Base-by-base conservation (phyloP, 306 rosid species). In the Fagus crenata region DNA sequence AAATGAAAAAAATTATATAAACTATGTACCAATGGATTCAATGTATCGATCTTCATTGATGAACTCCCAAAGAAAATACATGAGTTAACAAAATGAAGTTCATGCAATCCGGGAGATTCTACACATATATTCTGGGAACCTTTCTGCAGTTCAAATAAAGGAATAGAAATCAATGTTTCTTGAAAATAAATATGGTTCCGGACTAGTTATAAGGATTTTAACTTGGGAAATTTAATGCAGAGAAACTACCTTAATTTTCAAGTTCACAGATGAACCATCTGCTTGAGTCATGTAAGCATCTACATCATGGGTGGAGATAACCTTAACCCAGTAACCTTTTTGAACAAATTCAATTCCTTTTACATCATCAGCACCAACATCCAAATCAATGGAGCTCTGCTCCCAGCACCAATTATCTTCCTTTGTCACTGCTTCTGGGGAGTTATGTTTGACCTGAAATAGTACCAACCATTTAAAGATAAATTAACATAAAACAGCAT, bases 361-460 rank as follows among this genome's bases (percentile, higher is more conserved):
- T 2, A 92, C 77, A 78, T 89, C 97, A 63, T 91, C 97, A 51
- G 86, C 89, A 56, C 98, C 98, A 83, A 89, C 86, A 80, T 86
- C 87, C 73, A 92, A 81, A 77, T 92, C 91, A 73, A 91, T 69
- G 77, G 72, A 87, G 86, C 86, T 91, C 76, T 81, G 86, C 80
- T 91, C 89, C 99, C 99, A 96, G 89, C 99, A 96, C 99, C 99
- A 96, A 74, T 87, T 87, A 86, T 96, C 98, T 85, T 89, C 80
- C 22, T 69, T 64, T 41, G 81, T 63, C 65, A 63, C 65, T 67
- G 85, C 69, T 75, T 87, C 89, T 40, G 69, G 83, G 51, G 93
- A 84, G 49, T 83, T 78, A 73, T 82, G 96, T 65, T 83, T 89
- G 79, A 90, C 98, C 99, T 95, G 87, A 80, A 73, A 69, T 37